phyloP scores from a whole-genome alignment of 345 rosid species.

The Lepidium sativum region DNA sequence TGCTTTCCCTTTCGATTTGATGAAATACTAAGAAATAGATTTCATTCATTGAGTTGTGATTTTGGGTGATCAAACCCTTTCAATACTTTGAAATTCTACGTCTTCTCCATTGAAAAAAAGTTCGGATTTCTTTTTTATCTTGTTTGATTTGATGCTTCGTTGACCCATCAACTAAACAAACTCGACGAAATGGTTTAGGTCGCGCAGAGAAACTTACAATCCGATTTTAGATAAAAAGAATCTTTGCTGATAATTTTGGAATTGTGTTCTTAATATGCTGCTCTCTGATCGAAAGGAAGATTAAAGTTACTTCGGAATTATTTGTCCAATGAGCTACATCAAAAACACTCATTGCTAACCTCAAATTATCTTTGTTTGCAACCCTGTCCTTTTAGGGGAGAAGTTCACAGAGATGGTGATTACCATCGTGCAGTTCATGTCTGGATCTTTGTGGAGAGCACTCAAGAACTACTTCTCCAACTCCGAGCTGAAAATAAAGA shows the following conservation, averaged over 20 bases:
- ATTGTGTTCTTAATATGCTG: background rate
- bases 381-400: constrained; percentile 34
- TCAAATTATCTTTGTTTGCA: constrained; percentile 1
- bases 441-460: constrained; percentile 79
- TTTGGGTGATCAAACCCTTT: background rate
- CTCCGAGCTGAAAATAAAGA: constrained; percentile 74
- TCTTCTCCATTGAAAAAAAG: background rate
- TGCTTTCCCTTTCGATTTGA: background rate
- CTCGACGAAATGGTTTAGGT: background rate
- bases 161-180: constrained; percentile 7
- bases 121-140: background rate
- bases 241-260: background rate
- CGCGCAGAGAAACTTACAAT: background rate
- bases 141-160: constrained; percentile 12
- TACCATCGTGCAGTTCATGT: constrained; percentile 87
- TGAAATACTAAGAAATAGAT: background rate
- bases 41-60: background rate
- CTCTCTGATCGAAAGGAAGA: background rate
- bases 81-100: background rate
- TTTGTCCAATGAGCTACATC: no score
- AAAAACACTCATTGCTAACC: background rate
- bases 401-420: constrained; percentile 80
- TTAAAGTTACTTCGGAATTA: no score
- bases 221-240: background rate
- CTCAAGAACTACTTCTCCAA: constrained; percentile 72